phyloP scores from a whole-genome alignment of 768 basidiomycete genomes.

The Boletus subparvulus region DNA sequence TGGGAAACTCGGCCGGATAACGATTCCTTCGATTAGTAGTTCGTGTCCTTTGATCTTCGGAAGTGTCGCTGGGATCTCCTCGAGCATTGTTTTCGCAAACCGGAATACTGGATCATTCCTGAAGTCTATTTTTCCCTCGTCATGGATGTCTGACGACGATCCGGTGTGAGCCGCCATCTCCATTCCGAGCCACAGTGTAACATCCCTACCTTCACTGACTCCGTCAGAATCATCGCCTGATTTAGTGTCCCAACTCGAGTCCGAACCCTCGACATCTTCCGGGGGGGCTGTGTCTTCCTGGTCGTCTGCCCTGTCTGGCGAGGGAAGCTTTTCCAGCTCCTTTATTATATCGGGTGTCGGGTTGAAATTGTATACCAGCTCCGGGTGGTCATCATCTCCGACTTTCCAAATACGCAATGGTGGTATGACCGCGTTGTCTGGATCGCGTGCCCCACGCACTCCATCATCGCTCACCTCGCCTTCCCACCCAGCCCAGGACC shows the following conservation, averaged over 20 bases:
- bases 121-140: not conserved
- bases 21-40: constrained; percentile 7
- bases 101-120: not conserved
- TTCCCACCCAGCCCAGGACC: constrained; percentile 19
- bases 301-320: not conserved
- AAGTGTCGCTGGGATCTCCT: not conserved
- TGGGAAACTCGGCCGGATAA: not conserved
- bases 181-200: not conserved
- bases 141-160: not conserved
- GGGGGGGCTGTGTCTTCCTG: not conserved
- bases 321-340: not conserved
- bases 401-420: constrained; percentile 14
- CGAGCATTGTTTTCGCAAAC: not conserved
- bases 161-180: not conserved
- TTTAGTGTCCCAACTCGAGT: not conserved
- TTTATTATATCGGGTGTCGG: not conserved
- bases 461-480: not conserved
- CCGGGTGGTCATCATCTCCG: not conserved
- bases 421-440: not conserved
- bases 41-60: not conserved
- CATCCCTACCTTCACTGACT: not conserved
- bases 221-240: not conserved
- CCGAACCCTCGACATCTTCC: not conserved
- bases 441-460: not conserved
- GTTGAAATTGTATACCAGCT: constrained; percentile 11